Evolutionary conservation across 2,329 filamentous ascomycete species (phyloP).

Genomic region (Parastagonospora avenae): DNA sequence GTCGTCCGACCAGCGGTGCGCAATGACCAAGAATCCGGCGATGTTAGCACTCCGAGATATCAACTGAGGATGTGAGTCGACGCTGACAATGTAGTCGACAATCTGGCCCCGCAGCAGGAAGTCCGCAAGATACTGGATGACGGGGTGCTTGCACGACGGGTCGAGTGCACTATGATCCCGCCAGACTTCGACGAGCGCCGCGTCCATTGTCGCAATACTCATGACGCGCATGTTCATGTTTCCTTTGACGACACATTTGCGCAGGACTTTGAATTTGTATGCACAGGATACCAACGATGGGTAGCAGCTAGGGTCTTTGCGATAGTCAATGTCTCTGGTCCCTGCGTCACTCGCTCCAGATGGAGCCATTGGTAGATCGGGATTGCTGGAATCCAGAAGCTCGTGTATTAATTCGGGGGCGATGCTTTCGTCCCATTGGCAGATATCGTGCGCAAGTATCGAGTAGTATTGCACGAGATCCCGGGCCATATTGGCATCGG

Average conservation of each 20-base stretch:
- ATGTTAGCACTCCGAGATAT: slow-evolving; percentile 82
- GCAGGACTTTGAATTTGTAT: slow-evolving; percentile 73
- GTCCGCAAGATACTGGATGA: slow-evolving; percentile 70
- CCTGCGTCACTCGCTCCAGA: slow-evolving; percentile 7
- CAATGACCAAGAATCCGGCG: slow-evolving; percentile 83
- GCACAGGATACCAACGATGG: slow-evolving; percentile 61
- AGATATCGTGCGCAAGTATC: slow-evolving; percentile 28
- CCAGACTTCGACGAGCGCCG: slow-evolving; percentile 69
- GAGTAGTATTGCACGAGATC: slow-evolving; percentile 33
- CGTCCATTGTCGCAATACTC: slow-evolving; percentile 76
- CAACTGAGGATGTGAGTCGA: slow-evolving; percentile 90
- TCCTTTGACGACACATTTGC: slow-evolving; percentile 76
- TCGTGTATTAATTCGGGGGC: slow-evolving; percentile 31
- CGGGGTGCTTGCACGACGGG: slow-evolving; percentile 49
- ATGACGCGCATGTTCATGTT: slow-evolving; percentile 89
- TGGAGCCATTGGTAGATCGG: slow-evolving; percentile 27
- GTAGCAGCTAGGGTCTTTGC: slow-evolving; percentile 41
- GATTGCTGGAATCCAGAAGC: slow-evolving; percentile 28
- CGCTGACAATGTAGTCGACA: slow-evolving; percentile 84
- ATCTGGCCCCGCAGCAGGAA: slow-evolving; percentile 73
- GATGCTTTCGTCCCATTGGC: slow-evolving; percentile 30
- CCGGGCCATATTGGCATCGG: slow-evolving; percentile 29
- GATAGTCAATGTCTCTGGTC: slow-evolving; percentile 18
- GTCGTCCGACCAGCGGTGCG: slow-evolving; percentile 69
- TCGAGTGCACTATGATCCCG: slow-evolving; percentile 54